These are phyloP conservation scores for Lentinula novae-zelandiae DNA, from an alignment of 1,284 basidiomycete species.

Conservation along the genomic window DNA sequence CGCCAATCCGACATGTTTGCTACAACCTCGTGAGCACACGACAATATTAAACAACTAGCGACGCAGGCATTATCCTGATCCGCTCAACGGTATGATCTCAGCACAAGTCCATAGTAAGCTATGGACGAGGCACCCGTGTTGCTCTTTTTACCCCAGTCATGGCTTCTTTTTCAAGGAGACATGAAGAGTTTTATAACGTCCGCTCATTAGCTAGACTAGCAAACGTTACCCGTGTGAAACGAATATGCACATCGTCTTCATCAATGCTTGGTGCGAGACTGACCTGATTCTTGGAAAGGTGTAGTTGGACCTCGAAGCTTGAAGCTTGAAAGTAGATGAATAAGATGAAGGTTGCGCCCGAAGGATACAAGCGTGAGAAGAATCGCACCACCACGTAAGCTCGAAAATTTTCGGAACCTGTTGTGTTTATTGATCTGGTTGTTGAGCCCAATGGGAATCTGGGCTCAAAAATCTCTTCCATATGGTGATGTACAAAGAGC, in stretches of 20 bases:
- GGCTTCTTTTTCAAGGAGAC: not conserved
- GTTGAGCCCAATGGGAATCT: too few relatives aligned
- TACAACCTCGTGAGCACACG: not conserved
- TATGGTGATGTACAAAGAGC: too few relatives aligned
- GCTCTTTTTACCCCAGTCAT: not conserved
- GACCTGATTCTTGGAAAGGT: not conserved
- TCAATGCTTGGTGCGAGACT: not conserved
- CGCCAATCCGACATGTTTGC: not conserved
- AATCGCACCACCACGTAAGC: too few relatives aligned
- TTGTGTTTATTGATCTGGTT: too few relatives aligned
- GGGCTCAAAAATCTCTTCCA: too few relatives aligned
- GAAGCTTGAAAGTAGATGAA: too few relatives aligned
- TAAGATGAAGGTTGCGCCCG: too few relatives aligned
- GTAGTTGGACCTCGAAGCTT: too few relatives aligned
- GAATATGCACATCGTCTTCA: not conserved
- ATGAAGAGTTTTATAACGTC: not conserved
- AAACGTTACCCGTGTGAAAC: not conserved
- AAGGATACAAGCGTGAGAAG: too few relatives aligned
- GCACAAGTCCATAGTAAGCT: not conserved
- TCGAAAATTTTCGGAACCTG: too few relatives aligned
- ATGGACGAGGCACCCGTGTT: not conserved
- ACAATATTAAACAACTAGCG: not conserved
- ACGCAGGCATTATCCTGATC: not conserved
- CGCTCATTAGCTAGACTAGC: not conserved
- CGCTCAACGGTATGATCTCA: not conserved